Base-by-base conservation (phyloP, 2,329 filamentous ascomycete genomes). In the Raffaelea ambrosiae region DNA sequence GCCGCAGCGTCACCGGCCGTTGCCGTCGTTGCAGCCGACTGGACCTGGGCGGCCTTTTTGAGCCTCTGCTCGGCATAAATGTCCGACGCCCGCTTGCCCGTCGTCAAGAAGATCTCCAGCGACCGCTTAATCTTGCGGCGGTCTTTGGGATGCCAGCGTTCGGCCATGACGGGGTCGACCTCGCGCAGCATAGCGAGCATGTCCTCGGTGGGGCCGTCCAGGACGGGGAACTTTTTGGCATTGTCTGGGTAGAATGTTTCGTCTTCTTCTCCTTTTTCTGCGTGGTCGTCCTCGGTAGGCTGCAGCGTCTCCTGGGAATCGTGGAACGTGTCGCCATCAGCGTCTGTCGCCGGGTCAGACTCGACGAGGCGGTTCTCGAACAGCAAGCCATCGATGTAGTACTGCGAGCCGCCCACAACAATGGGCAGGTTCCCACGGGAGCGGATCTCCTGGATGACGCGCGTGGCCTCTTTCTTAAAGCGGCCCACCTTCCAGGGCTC, bases 91-190 rank as follows among this genome's bases (percentile, higher is more conserved):
- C 74, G 83, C 54, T 75, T 82, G 1, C 91, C 90, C 1, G 87
- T 95, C 41, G 82, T 81, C 8, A 96, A 74, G 59, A 81, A 97
- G 45, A 98, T 96, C 59, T 96, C 86, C 3, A 98, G 73, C 2
- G 90, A 95, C 5, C 90, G 81, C 52, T 80, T 79, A 50, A 98
- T 96, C 65, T 95, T 97, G 51, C 93, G 81, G 41, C 81, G 73
- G 60, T 98, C 93, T 40, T 90, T 93, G 1, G 91, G 93, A 65
- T 98, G 94, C 93, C 93, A 98, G 49, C 84, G 76, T 40, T 82
- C 77, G 1, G 91, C 94, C 85, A 96, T 96, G 19, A 79, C 71
- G 0, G 93, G 91, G 62, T 98, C 93, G 4, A 95, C 83, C 56
- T 88, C 82, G 48, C 74, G 74, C 46, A 98, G 69, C 62, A 84